Conservation (phyloP, 768 basidiomycete genomes). For the Suillus hirtellus region DNA sequence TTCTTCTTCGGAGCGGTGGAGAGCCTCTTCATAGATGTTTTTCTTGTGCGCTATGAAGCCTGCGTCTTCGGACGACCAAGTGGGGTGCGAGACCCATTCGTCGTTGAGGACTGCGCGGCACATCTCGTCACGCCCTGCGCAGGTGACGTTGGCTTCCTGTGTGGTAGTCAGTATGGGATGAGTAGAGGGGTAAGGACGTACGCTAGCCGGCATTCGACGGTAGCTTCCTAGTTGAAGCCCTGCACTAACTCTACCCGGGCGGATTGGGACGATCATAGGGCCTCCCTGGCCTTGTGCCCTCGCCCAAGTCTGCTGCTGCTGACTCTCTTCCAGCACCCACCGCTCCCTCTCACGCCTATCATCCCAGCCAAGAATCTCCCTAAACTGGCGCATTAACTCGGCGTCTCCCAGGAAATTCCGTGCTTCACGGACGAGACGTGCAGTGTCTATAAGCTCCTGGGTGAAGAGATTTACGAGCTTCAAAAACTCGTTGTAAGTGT, state of each 20-base stretch:
- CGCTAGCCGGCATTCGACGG: constrained; percentile 74
- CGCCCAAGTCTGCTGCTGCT: constrained; percentile 48
- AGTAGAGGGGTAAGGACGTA: constrained; percentile 41
- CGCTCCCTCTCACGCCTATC: constrained; percentile 64
- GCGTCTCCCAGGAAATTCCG: constrained; percentile 74
- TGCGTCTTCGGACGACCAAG: constrained; percentile 92
- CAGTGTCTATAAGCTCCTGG: constrained; percentile 88
- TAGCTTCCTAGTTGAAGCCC: constrained; percentile 87
- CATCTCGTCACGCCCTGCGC: constrained; percentile 96
- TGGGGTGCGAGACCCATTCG: constrained; percentile 97
- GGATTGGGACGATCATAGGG: constrained; percentile 34
- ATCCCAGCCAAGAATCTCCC: constrained; percentile 86
- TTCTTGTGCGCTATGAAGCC: constrained; percentile 90
- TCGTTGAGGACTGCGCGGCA: constrained; percentile 96
- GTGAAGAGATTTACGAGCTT: constrained; percentile 94
- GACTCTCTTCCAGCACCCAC: constrained; percentile 48
- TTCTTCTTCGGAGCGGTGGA: constrained; percentile 96
- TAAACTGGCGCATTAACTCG: constrained; percentile 80
- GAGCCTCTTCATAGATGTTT: constrained; percentile 94
- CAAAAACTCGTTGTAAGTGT: constrained; percentile 91
- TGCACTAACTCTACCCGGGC: constrained; percentile 64
- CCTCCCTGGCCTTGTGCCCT: constrained; percentile 46
- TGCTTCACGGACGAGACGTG: constrained; percentile 79
- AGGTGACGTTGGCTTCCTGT: constrained; percentile 84
- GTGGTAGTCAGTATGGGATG: constrained; percentile 6